These are phyloP conservation scores for Vigna nakashimae DNA, from an alignment of 306 rosid genomes.

Conservation along the genomic window DNA sequence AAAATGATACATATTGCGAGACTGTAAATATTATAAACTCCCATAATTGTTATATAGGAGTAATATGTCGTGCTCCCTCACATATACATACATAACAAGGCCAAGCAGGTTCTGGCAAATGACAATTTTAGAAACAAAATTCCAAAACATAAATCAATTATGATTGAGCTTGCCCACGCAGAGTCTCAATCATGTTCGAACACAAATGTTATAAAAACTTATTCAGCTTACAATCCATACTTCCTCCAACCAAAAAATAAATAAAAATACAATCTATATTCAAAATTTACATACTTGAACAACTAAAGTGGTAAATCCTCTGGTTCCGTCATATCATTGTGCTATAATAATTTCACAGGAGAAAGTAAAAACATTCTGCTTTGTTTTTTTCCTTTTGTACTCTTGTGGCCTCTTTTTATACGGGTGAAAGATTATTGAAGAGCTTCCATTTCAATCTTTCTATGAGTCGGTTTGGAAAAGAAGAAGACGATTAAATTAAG, in stretches of 20 bases:
- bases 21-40: no score
- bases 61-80: no score
- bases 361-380: background rate
- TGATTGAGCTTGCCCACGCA: background rate
- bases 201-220: background rate
- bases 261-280: background rate
- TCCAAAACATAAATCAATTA: background rate
- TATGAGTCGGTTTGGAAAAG: background rate
- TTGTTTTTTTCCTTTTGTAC: background rate
- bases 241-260: background rate
- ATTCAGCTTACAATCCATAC: background rate
- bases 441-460: background rate
- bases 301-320: background rate
- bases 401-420: background rate
- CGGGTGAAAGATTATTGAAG: background rate
- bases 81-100: no score
- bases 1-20: no score
- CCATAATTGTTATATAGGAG: no score
- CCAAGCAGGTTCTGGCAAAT: background rate
- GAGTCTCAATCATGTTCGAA: background rate
- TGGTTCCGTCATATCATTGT: background rate
- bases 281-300: background rate
- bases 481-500: background rate
- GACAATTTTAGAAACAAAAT: constrained; percentile 22
- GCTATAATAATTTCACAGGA: background rate